These are phyloP conservation scores for Hirsutella rhossiliensis DNA, from an alignment of 2,329 filamentous ascomycete species.

Conservation along the genomic window DNA sequence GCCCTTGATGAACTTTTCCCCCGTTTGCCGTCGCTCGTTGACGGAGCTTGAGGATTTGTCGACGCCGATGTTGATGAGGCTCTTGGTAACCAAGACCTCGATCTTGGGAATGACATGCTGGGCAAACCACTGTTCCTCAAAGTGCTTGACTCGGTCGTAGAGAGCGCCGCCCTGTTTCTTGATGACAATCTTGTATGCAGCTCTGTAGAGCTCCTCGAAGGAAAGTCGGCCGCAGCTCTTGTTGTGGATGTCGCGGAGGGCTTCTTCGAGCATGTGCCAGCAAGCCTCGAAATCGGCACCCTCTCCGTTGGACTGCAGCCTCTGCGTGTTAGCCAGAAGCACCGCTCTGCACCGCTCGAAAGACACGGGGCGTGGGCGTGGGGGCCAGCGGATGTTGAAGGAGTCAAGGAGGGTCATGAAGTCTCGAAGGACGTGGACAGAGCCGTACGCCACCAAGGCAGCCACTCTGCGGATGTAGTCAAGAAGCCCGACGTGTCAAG, in stretches of 20 bases:
- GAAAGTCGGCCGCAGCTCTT: slow-evolving; percentile 84
- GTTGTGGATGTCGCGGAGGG: slow-evolving; percentile 78
- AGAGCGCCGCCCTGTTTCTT: slow-evolving; percentile 74
- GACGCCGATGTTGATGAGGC: slow-evolving; percentile 49
- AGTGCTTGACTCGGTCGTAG: slow-evolving; percentile 67
- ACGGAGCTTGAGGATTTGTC: slow-evolving; percentile 50
- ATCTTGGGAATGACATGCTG: slow-evolving; percentile 62
- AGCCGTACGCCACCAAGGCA: too few relatives aligned
- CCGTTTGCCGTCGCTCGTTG: slow-evolving; percentile 67
- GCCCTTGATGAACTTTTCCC: slow-evolving; percentile 70
- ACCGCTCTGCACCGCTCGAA: neutral
- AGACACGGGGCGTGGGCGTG: neutral
- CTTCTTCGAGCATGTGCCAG: slow-evolving; percentile 66
- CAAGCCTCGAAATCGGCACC: slow-evolving; percentile 72
- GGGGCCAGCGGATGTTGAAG: too few relatives aligned
- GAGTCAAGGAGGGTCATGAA: too few relatives aligned
- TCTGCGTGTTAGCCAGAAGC: slow-evolving; percentile 10
- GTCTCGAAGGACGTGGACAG: too few relatives aligned
- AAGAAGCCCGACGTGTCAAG: too few relatives aligned
- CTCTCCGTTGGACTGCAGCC: slow-evolving; percentile 28
- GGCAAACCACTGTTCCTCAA: slow-evolving; percentile 73
- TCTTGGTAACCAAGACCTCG: slow-evolving; percentile 55
- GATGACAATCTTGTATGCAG: slow-evolving; percentile 86
- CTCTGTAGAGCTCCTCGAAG: slow-evolving; percentile 91
- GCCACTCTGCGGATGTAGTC: too few relatives aligned